Conservation (phyloP, 1,284 basidiomycete species). For the Naganishia liquefaciens region DNA sequence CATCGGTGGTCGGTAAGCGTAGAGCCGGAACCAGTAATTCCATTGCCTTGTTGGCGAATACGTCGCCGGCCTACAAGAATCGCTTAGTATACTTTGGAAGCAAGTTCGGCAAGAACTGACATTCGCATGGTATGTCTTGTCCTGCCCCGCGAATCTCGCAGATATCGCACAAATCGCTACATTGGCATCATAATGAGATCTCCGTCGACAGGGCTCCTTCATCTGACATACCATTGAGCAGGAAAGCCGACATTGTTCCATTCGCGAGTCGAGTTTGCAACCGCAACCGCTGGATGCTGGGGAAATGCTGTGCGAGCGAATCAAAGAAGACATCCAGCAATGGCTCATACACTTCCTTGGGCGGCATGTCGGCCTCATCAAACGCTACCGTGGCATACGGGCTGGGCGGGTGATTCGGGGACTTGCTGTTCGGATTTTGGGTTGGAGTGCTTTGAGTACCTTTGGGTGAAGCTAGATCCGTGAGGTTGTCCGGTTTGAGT, state of each 20-base stretch:
- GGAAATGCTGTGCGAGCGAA: slow-evolving; percentile 53
- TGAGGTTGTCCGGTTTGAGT: slow-evolving; percentile 42
- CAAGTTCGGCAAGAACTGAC: slow-evolving; percentile 12
- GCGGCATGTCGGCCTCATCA: slow-evolving; percentile 51
- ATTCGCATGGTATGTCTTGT: slow-evolving; percentile 31
- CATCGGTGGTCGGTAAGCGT: slow-evolving; percentile 54
- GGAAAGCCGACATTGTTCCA: slow-evolving; percentile 55
- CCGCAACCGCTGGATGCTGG: slow-evolving; percentile 48
- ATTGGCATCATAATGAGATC: neutral
- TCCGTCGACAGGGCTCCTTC: neutral
- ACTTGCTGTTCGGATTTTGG: neutral
- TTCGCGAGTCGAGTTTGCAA: slow-evolving; percentile 53
- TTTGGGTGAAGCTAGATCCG: slow-evolving; percentile 38
- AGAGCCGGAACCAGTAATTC: slow-evolving; percentile 54
- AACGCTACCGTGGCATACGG: slow-evolving; percentile 38
- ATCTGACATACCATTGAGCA: slow-evolving; percentile 44
- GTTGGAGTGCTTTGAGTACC: neutral
- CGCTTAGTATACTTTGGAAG: neutral
- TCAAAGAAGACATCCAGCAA: slow-evolving; percentile 53
- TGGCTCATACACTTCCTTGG: slow-evolving; percentile 49
- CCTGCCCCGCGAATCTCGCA: slow-evolving; percentile 44
- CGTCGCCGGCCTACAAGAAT: slow-evolving; percentile 45
- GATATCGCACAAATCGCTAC: slow-evolving; percentile 49
- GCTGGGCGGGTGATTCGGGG: slow-evolving; percentile 35
- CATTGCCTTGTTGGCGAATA: slow-evolving; percentile 56